These are phyloP conservation scores for Saccharomyces eubayanus DNA, from an alignment of 805 yeast species.

Conservation along the genomic window DNA sequence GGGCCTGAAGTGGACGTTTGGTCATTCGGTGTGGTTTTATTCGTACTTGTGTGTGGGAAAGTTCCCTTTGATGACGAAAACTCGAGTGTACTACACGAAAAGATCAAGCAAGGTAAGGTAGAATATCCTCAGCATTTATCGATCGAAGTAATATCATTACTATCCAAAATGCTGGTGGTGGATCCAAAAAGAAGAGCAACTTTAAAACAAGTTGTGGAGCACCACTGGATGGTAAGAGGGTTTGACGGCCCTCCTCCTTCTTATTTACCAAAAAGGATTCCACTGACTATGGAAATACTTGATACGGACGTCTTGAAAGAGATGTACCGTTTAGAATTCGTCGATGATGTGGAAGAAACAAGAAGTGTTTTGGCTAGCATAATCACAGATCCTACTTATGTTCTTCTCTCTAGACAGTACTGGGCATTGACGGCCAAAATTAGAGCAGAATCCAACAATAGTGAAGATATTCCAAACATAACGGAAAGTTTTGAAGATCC, in stretches of 20 bases:
- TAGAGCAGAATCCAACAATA: neutral
- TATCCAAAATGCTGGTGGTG: constrained; percentile 86
- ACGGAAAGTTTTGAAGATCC: constrained; percentile 47
- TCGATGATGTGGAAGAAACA: constrained; percentile 50
- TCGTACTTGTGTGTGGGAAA: constrained; percentile 92
- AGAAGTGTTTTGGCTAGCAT: constrained; percentile 47
- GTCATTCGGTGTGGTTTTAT: constrained; percentile 95
- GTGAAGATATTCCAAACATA: constrained; percentile 1
- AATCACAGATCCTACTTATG: constrained; percentile 56
- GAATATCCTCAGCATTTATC: constrained; percentile 83
- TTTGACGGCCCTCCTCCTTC: constrained; percentile 64
- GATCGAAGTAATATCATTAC: constrained; percentile 66
- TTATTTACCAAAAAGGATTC: constrained; percentile 69
- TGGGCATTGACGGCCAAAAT: constrained; percentile 16
- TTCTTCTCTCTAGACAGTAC: constrained; percentile 21
- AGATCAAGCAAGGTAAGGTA: constrained; percentile 84
- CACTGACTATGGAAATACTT: constrained; percentile 38
- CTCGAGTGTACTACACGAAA: constrained; percentile 85
- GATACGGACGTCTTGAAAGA: constrained; percentile 57
- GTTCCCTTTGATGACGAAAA: constrained; percentile 97
- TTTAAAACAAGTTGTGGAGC: constrained; percentile 67
- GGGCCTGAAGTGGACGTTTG: constrained; percentile 98
- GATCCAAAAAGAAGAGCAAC: constrained; percentile 76
- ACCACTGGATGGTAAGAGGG: constrained; percentile 93
- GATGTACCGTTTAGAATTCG: constrained; percentile 73